Base-by-base conservation (phyloP, 1,284 basidiomycete species). In the Fomitiporia mediterranea region DNA sequence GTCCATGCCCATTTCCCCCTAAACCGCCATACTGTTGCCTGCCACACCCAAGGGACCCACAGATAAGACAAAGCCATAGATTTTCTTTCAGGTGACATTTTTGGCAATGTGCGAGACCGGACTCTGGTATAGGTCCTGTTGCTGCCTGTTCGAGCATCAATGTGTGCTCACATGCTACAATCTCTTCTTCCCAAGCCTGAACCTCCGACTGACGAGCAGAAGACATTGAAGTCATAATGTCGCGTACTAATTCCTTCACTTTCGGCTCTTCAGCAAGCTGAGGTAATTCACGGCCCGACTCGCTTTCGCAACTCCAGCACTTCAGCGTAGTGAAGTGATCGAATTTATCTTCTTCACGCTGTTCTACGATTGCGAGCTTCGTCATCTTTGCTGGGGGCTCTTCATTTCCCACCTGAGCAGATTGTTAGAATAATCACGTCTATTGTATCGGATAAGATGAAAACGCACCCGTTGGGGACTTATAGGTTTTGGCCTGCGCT, bases 111-210 rank as follows among this genome's bases (percentile, higher is more conserved):
- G 89, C 85, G 0, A 90, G 79, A 15, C 89, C 89, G 19, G 78
- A 74, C 0, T 80, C 74, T 0, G 74, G 71, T 30, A 89, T 86
- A 13, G 72, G 72, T 2, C 75, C 79, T 0, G 74, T 75, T 0
- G 71, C 63, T 2, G 77, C 69, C 67, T 94, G 95, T 51, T 89
- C 75, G 0, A 99, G 77, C 11, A 82, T 83, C 7, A 89, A 73
- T 0, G 93, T 91, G 66, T 99, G 96, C 66, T 92, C 85, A 74
- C 96, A 99, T 2, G 91, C 72, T 0, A 78, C 67, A 30, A 98
- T 88, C 67, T 98, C 96, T 70, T 98, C 94, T 67, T 97, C 93
- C 96, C 97, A 99, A 1, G 95, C 91, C 70, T 98, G 90, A 56
- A 99, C 91, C 67, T 98, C 94, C 0, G 87, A 91, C 66, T 94